Conservation (phyloP, 2,329 filamentous ascomycete genomes). For the Didymella pomorum region DNA sequence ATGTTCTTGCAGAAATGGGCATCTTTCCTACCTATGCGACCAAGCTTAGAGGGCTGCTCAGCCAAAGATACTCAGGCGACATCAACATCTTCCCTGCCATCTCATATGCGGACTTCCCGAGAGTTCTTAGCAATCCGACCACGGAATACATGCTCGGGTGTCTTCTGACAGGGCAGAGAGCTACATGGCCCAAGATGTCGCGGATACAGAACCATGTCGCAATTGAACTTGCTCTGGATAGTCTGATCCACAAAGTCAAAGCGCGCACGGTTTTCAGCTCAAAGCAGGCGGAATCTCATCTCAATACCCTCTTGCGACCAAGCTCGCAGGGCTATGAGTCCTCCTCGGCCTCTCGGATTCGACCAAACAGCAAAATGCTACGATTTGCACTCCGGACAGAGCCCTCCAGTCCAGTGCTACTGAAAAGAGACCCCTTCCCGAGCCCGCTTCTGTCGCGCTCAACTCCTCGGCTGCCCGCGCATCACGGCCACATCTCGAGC, state of each 20-base stretch:
- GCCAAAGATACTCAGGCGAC: slow-evolving; percentile 91
- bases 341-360: slow-evolving; percentile 22
- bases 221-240: slow-evolving; percentile 84
- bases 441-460: slow-evolving; percentile 30
- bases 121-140: slow-evolving; percentile 83
- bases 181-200: slow-evolving; percentile 90
- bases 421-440: slow-evolving; percentile 25
- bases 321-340: slow-evolving; percentile 38
- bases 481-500: neutral
- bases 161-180: slow-evolving; percentile 79
- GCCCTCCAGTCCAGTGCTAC: slow-evolving; percentile 31
- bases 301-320: slow-evolving; percentile 37
- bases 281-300: slow-evolving; percentile 60
- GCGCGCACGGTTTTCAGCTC: slow-evolving; percentile 74
- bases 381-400: slow-evolving; percentile 32
- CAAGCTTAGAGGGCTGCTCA: slow-evolving; percentile 81
- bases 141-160: slow-evolving; percentile 85
- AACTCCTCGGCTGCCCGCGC: slow-evolving; percentile 19
- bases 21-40: slow-evolving; percentile 80
- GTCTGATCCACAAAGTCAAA: slow-evolving; percentile 73
- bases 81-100: slow-evolving; percentile 92
- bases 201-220: slow-evolving; percentile 87
- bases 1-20: slow-evolving; percentile 80
- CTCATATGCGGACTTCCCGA: slow-evolving; percentile 74
- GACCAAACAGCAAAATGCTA: slow-evolving; percentile 33